phyloP scores from a whole-genome alignment of 768 basidiomycete species.

The Pleurotus salmoneostramineus region DNA sequence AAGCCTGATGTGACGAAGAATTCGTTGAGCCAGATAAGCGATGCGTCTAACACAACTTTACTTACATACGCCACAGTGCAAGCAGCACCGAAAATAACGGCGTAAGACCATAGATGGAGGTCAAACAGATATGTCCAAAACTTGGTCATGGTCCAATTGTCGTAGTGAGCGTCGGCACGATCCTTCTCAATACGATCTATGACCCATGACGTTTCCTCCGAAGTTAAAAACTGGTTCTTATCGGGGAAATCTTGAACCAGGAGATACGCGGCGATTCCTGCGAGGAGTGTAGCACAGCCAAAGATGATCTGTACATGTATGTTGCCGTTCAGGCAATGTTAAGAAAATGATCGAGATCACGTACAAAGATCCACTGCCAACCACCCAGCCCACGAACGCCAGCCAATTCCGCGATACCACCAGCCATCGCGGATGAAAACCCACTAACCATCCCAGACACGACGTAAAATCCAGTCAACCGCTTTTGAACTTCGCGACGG shows the following conservation, averaged over 20 bases:
- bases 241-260: slow-evolving; percentile 32
- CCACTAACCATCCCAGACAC: slow-evolving; percentile 15
- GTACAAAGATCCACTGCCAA: slow-evolving; percentile 34
- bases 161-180: slow-evolving; percentile 32
- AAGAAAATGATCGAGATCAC: slow-evolving; percentile 2
- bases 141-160: slow-evolving; percentile 25
- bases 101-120: slow-evolving; percentile 25
- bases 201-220: slow-evolving; percentile 25
- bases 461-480: slow-evolving; percentile 19
- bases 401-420: slow-evolving; percentile 17
- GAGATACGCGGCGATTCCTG: slow-evolving; percentile 25
- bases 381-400: slow-evolving; percentile 21
- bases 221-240: slow-evolving; percentile 27
- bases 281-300: slow-evolving; percentile 24
- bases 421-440: slow-evolving; percentile 23
- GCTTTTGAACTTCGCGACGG: slow-evolving; percentile 20
- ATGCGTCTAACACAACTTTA: background rate
- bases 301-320: slow-evolving; percentile 12
- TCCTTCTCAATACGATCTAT: slow-evolving; percentile 33
- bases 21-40: background rate
- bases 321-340: background rate
- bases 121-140: slow-evolving; percentile 30
- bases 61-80: slow-evolving; percentile 30
- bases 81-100: slow-evolving; percentile 30
- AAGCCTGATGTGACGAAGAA: slow-evolving; percentile 9